phyloP scores from a whole-genome alignment of 352 stramenopile genomes.

The Globisporangium spiculum region DNA sequence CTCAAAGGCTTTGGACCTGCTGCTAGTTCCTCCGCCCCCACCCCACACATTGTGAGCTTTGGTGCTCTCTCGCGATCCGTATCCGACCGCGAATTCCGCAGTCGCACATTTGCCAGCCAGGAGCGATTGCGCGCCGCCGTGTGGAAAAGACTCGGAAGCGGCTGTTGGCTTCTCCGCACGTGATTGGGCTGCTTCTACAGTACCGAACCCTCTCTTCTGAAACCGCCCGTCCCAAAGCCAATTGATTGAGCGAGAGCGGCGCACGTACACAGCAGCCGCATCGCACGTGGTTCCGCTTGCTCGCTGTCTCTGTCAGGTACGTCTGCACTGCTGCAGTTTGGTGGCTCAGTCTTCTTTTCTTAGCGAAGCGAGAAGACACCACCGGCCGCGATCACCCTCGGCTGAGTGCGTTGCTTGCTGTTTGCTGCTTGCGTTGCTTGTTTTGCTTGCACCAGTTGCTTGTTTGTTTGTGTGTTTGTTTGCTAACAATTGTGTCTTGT shows the following conservation, averaged over 20 bases:
- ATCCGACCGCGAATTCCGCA: too few species aligned
- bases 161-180: background rate
- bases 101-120: too few species aligned
- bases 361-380: constrained; percentile 3
- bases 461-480: background rate
- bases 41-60: too few species aligned
- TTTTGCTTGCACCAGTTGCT: background rate
- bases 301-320: constrained; percentile 1
- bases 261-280: background rate
- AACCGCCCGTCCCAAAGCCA: background rate
- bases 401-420: background rate
- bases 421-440: too few species aligned
- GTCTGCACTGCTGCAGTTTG: too few species aligned
- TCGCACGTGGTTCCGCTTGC: background rate
- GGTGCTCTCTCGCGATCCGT: too few species aligned
- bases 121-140: too few species aligned
- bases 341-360: constrained; percentile 3
- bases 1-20: too few species aligned
- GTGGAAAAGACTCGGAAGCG: background rate
- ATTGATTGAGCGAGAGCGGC: background rate
- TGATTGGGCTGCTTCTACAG: constrained; percentile 4
- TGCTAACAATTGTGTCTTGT: background rate
- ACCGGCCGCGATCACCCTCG: background rate
- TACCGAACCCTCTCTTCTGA: background rate
- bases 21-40: too few species aligned